These are phyloP conservation scores for Trichosanthes cucumerina DNA, from an alignment of 306 rosid genomes.

Conservation along the genomic window DNA sequence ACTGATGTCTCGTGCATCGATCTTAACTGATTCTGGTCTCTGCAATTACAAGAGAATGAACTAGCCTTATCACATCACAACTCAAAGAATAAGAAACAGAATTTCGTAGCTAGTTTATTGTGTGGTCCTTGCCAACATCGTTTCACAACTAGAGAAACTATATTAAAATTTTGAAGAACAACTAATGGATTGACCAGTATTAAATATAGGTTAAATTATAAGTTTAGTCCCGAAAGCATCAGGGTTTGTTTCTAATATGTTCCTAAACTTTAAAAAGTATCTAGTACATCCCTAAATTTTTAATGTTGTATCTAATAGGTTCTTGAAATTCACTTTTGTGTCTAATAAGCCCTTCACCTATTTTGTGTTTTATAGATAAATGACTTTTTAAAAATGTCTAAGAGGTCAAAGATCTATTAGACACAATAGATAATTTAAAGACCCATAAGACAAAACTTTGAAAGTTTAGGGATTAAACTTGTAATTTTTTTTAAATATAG, in stretches of 20 bases:
- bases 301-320: not conserved
- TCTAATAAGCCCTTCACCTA: too few species aligned
- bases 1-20: slow-evolving; percentile 58
- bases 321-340: not conserved
- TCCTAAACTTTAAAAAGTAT: too few species aligned
- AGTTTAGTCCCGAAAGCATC: not conserved
- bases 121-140: not conserved
- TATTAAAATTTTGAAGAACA: not conserved
- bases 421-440: not conserved
- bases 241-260: not conserved
- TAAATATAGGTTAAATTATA: not conserved
- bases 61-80: not conserved
- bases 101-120: not conserved
- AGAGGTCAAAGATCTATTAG: not conserved
- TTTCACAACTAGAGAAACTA: not conserved
- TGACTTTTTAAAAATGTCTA: not conserved
- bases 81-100: not conserved
- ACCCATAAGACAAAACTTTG: not conserved
- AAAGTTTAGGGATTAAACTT: too few species aligned
- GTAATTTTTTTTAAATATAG: not conserved
- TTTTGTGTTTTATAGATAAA: not conserved
- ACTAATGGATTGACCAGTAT: not conserved
- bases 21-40: slow-evolving; percentile 87
- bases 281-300: not conserved
- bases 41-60: slow-evolving; percentile 20